Evolutionary conservation across 805 yeast species (phyloP).

Genomic region (Ogataea naganishii): DNA sequence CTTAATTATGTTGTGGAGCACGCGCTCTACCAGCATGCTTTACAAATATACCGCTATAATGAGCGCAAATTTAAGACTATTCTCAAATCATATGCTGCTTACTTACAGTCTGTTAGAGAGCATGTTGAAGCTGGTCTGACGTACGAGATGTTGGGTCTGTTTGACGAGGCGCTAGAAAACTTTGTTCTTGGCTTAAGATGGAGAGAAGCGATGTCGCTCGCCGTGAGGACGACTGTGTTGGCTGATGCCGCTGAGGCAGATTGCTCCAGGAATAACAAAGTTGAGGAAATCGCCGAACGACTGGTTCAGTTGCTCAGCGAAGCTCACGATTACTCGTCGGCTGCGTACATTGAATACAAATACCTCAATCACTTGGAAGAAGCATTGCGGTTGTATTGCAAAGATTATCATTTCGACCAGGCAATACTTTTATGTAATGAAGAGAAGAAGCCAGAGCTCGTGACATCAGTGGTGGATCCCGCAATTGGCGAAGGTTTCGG

Average conservation of each 20-base stretch:
- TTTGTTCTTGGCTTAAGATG: constrained; percentile 68
- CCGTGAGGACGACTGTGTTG: constrained; percentile 28
- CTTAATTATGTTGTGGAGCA: constrained; percentile 63
- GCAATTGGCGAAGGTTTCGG: constrained; percentile 86
- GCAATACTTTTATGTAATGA: constrained; percentile 61
- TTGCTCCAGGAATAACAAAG: no score
- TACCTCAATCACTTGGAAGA: constrained; percentile 53
- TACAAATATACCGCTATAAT: constrained; percentile 53
- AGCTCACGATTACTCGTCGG: constrained; percentile 66
- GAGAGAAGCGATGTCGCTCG: constrained; percentile 73
- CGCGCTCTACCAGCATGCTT: constrained; percentile 59
- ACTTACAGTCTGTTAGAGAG: constrained; percentile 45
- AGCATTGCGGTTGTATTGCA: constrained; percentile 63
- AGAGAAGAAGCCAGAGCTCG: constrained; percentile 33
- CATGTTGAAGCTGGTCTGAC: constrained; percentile 73
- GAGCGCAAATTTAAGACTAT: constrained; percentile 43
- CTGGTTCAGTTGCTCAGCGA: constrained; percentile 54
- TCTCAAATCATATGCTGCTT: constrained; percentile 52
- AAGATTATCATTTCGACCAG: constrained; percentile 62
- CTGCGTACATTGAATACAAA: constrained; percentile 65
- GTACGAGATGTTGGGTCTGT: constrained; percentile 58
- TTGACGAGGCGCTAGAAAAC: constrained; percentile 56
- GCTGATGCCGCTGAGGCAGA: no score
- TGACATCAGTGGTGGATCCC: constrained; percentile 57
- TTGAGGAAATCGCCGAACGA: constrained; percentile 43